Percentiles rank a stretch among this genome's conserved stretches.
Conservation (phyloP, 768 basidiomycete genomes). For the Termitomyces titanicus region DNA sequence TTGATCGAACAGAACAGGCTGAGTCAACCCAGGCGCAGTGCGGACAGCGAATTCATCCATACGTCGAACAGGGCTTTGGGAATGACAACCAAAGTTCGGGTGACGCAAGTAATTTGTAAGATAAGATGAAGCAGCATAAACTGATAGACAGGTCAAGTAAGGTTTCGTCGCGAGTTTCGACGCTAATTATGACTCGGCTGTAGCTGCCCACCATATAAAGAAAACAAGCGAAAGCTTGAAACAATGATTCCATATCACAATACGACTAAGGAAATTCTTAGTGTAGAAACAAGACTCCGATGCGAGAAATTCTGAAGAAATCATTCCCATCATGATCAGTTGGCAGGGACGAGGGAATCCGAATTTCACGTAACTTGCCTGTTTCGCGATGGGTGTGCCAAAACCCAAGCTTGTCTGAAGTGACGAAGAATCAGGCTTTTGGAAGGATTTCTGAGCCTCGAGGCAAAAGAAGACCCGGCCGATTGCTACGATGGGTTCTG, state of each 20-base stretch:
- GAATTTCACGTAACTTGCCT: slow-evolving; percentile 8
- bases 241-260: not conserved
- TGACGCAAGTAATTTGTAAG: not conserved
- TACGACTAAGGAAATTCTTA: no score
- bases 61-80: slow-evolving; percentile 1
- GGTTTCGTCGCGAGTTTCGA: not conserved
- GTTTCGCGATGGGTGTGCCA: not conserved
- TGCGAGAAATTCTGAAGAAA: not conserved
- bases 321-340: not conserved
- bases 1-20: not conserved
- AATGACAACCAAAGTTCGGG: not conserved
- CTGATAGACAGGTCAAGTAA: slow-evolving; percentile 1
- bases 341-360: not conserved
- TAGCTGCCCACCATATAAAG: no score
- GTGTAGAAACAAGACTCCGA: no score
- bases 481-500: no score
- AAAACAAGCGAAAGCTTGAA: not conserved
- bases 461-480: not conserved
- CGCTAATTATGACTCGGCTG: no score
- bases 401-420: not conserved
- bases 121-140: not conserved
- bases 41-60: not conserved
- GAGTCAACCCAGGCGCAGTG: not conserved
- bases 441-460: not conserved
- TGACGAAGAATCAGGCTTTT: not conserved